Percentiles rank a stretch among this genome's conserved stretches.
phyloP scores from a whole-genome alignment of 2,329 filamentous ascomycete species.

The Didymella keratinophila region DNA sequence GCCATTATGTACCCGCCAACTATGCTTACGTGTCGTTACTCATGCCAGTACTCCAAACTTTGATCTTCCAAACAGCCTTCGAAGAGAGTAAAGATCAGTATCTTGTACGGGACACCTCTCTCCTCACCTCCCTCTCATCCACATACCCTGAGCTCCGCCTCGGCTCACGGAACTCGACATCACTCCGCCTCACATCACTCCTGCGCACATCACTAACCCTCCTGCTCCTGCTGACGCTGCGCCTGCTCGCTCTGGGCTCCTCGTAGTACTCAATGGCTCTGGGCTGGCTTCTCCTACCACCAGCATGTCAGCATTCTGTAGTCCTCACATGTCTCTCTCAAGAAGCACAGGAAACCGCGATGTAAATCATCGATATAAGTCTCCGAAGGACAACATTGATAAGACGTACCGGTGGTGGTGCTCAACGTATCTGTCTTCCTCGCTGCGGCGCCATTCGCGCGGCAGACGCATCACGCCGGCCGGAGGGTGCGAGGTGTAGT shows the following conservation, averaged over 20 bases:
- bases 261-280: constrained; percentile 41
- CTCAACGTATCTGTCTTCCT: constrained; percentile 25
- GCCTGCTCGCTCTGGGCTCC: constrained; percentile 36
- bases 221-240: constrained; percentile 37
- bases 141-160: constrained; percentile 35
- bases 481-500: constrained; percentile 45
- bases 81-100: constrained; percentile 16
- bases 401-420: constrained; percentile 13
- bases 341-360: too few relatives aligned
- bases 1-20: neutral
- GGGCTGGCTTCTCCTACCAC: constrained; percentile 28
- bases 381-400: too few relatives aligned
- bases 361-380: too few relatives aligned
- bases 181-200: constrained; percentile 15
- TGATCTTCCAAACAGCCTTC: neutral
- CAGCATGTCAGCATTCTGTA: neutral
- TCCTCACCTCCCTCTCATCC: constrained; percentile 36
- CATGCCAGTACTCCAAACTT: neutral
- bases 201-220: constrained; percentile 37
- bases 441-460: constrained; percentile 42
- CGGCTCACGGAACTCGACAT: constrained; percentile 28
- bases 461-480: constrained; percentile 46
- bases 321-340: neutral
- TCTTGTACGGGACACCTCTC: constrained; percentile 43
- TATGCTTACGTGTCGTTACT: constrained; percentile 1